Base-by-base conservation (phyloP, 306 rosid species). In the Luffa aegyptiaca region DNA sequence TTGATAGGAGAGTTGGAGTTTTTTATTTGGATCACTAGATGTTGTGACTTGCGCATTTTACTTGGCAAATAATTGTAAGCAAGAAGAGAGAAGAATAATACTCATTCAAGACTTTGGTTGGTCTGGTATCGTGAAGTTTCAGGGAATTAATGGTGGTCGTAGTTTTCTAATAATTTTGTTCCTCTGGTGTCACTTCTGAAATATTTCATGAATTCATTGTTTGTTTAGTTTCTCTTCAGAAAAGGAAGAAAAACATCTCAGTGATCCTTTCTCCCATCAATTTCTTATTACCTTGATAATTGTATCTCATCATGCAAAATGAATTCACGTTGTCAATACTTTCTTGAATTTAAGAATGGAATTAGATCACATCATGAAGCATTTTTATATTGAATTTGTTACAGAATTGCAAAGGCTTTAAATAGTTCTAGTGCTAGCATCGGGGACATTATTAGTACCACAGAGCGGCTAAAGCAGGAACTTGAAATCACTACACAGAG, bases 391-490 rank as follows among this genome's bases (percentile, higher is more conserved):
- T 78, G 36, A 61, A 45, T 18, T 9, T 78, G 31, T 81, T 55
- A 62, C 84, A 90, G 94, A 83, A 95, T 93, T 84, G 90, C 93
- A 48, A 84, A 85, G 80, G 97, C 99, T 20, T 87, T 93, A 82
- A 84, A 74, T 86, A 87, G 90, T 82, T 95, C 96, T 66, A 89
- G 90, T 75, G 87, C 93, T 55, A 91, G 93, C 86, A 93, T 97
- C 18, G 88, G 97, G 72, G 98, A 95, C 88, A 93, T 93, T 77
- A 89, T 92, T 78, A 82, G 90, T 81, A 90, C 98, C 83, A 95
- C 97, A 26, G 97, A 92, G 85, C 85, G 97, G 86, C 97, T 95
- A 84, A 91, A 90, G 88, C 96, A 90, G 79, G 97, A 95, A 80
- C 96, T 88, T 68, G 77, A 78, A 42, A 83, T 88, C 68, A 92